Base-by-base conservation (phyloP, 495 filamentous ascomycete species). In the Xylaria grammica region DNA sequence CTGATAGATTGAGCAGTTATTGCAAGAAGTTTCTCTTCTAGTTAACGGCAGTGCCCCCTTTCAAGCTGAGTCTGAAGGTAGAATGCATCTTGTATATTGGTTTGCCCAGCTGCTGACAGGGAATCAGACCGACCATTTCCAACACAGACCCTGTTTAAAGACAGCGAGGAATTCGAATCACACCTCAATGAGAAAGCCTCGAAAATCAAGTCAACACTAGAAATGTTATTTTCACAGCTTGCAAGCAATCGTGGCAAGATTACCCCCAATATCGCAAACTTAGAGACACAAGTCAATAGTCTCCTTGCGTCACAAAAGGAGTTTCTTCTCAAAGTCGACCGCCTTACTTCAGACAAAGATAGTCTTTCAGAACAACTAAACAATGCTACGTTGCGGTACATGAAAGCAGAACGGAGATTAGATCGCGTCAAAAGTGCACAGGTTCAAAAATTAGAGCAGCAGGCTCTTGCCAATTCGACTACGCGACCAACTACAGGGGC, bases 341-440 rank as follows among this genome's bases (percentile, higher is more conserved):
- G 88, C 57, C 81, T 92, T 2, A 81, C 88, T 34, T 78, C 87
- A 9, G 93, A 97, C 66, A 94, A 95, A 67, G 88, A 96, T 52
- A 87, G 91, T 66, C 82, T 96, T 13, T 90, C 90, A 49, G 90
- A 93, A 52, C 89, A 92, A 54, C 81, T 97, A 11, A 92, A 97
- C 65, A 86, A 83, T 56, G 94, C 95, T 4, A 94, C 92, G 3
- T 79, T 94, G 40, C 89, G 95, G 58, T 97, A 96, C 67, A 91
- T 97, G 85, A 89, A 93, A 63, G 95, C 95, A 3, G 95, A 98
- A 72, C 94, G 94, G 78, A 92, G 91, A 74, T 82, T 97, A 17
- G 95, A 99, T 74, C 87, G 95, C 36, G 87, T 88, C 7, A 91
- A 89, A 72, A 97, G 94, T 70, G 77, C 89, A 52, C 91, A 94